phyloP scores from a whole-genome alignment of 129 eudicot species.

The Heracleum sosnowskyi region DNA sequence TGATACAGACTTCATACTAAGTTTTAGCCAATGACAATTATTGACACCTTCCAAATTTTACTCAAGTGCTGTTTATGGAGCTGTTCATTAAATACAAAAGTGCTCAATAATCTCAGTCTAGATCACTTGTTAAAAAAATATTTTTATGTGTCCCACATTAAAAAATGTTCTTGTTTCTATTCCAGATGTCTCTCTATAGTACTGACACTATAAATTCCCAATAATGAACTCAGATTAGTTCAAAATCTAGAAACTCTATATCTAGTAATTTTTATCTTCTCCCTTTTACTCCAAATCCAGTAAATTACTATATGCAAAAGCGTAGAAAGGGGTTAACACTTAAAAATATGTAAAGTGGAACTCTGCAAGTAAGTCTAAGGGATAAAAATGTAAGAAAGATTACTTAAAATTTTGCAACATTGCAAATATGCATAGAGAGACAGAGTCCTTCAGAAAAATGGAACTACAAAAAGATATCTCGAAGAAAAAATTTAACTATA shows the following conservation, averaged over 20 bases:
- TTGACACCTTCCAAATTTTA: background rate
- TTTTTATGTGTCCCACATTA: background rate
- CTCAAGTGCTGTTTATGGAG: background rate
- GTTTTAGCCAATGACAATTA: conserved; percentile 4
- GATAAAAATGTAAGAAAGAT: background rate
- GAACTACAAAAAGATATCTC: background rate
- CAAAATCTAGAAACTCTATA: background rate
- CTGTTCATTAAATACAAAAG: background rate
- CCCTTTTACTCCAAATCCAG: background rate
- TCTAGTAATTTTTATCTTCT: background rate
- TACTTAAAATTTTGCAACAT: background rate
- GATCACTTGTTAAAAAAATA: background rate
- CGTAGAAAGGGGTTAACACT: background rate
- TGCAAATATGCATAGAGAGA: background rate
- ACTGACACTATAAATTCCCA: background rate
- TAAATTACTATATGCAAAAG: background rate
- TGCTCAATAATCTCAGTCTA: conserved; percentile 3
- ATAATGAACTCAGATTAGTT: background rate
- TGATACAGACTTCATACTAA: background rate
- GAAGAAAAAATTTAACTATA: background rate
- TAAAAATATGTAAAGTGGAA: background rate
- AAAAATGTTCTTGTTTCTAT: background rate
- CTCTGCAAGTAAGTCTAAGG: background rate
- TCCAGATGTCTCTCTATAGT: background rate
- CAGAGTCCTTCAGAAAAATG: background rate